Evolutionary conservation across 345 rosid genomes (phyloP), one percentile per base, ranked within the genome.

Genomic region (Physaria fendleri): DNA sequence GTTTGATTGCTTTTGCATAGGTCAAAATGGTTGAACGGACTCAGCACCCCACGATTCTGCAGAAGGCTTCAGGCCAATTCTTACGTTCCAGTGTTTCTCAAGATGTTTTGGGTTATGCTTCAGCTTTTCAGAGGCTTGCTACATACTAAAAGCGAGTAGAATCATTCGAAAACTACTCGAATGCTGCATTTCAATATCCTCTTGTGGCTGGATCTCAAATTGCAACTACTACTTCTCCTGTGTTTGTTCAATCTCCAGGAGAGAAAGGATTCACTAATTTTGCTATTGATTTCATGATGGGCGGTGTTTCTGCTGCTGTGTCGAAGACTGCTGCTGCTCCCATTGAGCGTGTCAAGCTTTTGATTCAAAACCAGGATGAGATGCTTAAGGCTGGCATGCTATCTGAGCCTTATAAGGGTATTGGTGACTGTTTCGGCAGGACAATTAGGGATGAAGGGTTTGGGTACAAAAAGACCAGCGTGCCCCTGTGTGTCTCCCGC

Each of bases 301-400:
- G 89, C 52, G 95, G 92, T 69, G 91, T 87, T 30, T 87, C 95
- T 12, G 95, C 95, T 13, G 95, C 91, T 42, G 90, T 85, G 0
- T 87, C 95, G 0, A 87, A 87, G 71, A 79, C 95, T 1, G 95
- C 89, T 39, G 95, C 95, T 71, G 95, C 95, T 48, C 95, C 95
- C 10, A 87, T 87, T 10, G 95, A 87, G 82, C 89, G 95, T 30
- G 87, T 87, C 52, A 87, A 87, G 81, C 92, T 87, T 38, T 56
- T 87, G 82, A 87, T 87, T 58, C 92, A 87, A 64, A 87, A 88
- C 64, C 96, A 88, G 74, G 93, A 88, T 61, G 94, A 88, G 77
- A 88, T 88, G 96, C 73, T 88, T 16, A 85, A 81, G 77, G 39
- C 77, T n/a, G 96, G 96, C 2, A 78, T 94, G 53, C 80, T 88